These are phyloP conservation scores for Lichtheimia ramosa DNA, from an alignment of 371 early-diverging fungal genomes.

Conservation along the genomic window DNA sequence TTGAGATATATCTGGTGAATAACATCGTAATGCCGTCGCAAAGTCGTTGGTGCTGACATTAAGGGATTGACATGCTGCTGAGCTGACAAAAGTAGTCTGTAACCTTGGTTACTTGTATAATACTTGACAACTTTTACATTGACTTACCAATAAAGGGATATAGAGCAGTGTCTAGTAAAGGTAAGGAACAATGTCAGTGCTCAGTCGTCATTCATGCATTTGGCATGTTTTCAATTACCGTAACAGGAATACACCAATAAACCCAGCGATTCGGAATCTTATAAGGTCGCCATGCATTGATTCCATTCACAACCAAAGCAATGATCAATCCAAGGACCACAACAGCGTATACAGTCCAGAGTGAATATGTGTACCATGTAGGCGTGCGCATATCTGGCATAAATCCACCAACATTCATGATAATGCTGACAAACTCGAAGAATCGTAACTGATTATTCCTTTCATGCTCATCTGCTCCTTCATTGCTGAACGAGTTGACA, in stretches of 20 bases:
- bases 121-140: not conserved
- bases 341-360: slow-evolving; percentile 45
- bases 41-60: slow-evolving; percentile 41
- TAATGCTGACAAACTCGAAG: slow-evolving; percentile 26
- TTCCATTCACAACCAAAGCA: slow-evolving; percentile 31
- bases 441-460: slow-evolving; percentile 13
- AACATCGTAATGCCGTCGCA: slow-evolving; percentile 50
- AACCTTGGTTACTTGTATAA: too few species aligned
- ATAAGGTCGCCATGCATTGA: slow-evolving; percentile 44
- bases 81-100: slow-evolving; percentile 59
- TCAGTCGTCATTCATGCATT: not conserved
- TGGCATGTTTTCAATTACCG: slow-evolving; percentile 31
- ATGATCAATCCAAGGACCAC: slow-evolving; percentile 28
- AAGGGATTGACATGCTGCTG: slow-evolving; percentile 60
- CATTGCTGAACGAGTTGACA: slow-evolving; percentile 25
- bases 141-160: slow-evolving; percentile 43
- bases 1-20: slow-evolving; percentile 43
- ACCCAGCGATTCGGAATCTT: slow-evolving; percentile 54
- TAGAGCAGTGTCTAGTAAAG: slow-evolving; percentile 38
- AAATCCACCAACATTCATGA: slow-evolving; percentile 44
- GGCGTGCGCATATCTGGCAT: slow-evolving; percentile 56
- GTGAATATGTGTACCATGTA: slow-evolving; percentile 49
- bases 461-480: not conserved
- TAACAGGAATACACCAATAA: slow-evolving; percentile 59
- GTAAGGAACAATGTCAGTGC: not conserved